Base-by-base conservation (phyloP, 768 basidiomycete species). In the Macrolepiota albuminosa region DNA sequence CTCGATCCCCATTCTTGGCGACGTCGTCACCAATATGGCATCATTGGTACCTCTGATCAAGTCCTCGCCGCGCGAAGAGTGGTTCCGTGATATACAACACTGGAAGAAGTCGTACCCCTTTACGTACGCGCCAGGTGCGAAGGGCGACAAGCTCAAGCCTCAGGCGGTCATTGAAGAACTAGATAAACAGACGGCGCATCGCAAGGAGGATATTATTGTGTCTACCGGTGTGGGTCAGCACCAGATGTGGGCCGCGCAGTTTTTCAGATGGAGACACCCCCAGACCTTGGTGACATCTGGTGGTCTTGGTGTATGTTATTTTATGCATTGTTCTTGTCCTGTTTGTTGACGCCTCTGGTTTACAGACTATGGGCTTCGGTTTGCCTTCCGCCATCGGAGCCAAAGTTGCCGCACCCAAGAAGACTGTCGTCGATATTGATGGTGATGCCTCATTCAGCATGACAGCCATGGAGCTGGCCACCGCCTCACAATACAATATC, bases 231-330 rank as follows among this genome's bases (percentile, higher is more conserved):
- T 99, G 24, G 97, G 97, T 8, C 97, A 99, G 72, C 97, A 98
- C 76, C 96, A 99, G 75, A 98, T 98, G 97, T 98, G 94, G 95
- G 96, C 96, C 2, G 93, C 92, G 45, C 97, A 99, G 73, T 81
- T 88, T 71, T 98, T 85, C 75, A 81, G 95, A 60, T 99, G 95
- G 95, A 89, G 76, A 61, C 76, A 88, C 52, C 97, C 97, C 0
- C 81, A 87, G 45, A 82, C 91, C 49, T 82, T 98, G 88, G 86
- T 96, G 56, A 93, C 95, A 14, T 95, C 92, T 37, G 96, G 96
- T 64, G 96, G 96, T 64, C 83, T 98, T 21, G 96, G 96, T 6
- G 93, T 94, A 74, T 64, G 91, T 83, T 3, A 61, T 46, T 31
- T n/a, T 5, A 14, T 59, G 46, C 50, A 49, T 52, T 54, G 55